Evolutionary conservation across 371 early-diverging fungal genomes (phyloP).

Genomic region (Lichtheimia hyalospora): DNA sequence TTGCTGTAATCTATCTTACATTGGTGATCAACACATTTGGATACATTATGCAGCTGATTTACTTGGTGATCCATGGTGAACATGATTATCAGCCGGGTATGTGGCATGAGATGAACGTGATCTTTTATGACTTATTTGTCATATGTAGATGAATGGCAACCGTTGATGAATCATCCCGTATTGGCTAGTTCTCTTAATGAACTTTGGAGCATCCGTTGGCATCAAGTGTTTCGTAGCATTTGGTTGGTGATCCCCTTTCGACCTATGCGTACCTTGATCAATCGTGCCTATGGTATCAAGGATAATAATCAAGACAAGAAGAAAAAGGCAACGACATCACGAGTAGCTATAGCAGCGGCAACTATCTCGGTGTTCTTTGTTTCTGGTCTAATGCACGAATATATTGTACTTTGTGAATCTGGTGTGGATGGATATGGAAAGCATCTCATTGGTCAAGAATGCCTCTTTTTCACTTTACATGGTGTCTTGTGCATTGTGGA

Average conservation of each 20-base stretch:
- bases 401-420: conserved; percentile 21
- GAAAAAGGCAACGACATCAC: background rate
- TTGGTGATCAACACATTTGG: conserved; percentile 28
- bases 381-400: conserved; percentile 33
- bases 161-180: conserved; percentile 29
- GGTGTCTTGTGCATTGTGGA: conserved; percentile 23
- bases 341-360: conserved; percentile 16
- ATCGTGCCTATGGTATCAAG: background rate
- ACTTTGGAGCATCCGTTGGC: conserved; percentile 28
- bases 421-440: conserved; percentile 22
- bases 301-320: background rate
- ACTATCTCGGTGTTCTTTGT: conserved; percentile 30
- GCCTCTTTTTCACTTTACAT: conserved; percentile 28
- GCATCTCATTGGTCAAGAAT: conserved; percentile 25
- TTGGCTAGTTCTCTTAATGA: conserved; percentile 8
- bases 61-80: conserved; percentile 18
- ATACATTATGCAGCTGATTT: conserved; percentile 21
- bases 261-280: conserved; percentile 20
- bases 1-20: conserved; percentile 15
- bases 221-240: conserved; percentile 26
- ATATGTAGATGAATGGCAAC: conserved; percentile 34
- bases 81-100: conserved; percentile 32
- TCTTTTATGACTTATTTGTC: background rate
- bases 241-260: conserved; percentile 37
- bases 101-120: background rate